Conservation (phyloP, 2,329 filamentous ascomycete genomes). For the Monilinia aucupariae region DNA sequence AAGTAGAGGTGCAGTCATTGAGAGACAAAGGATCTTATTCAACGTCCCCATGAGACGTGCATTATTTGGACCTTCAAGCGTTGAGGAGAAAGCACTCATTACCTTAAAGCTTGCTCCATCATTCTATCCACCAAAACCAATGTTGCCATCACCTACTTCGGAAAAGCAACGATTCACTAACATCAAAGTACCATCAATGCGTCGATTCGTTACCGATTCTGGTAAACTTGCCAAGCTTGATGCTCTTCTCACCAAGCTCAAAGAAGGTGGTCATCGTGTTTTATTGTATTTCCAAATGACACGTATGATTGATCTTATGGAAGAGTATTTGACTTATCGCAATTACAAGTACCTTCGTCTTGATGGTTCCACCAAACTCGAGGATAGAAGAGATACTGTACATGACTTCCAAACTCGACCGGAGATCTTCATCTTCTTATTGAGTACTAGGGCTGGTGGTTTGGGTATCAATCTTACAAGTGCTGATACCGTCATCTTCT, state of each 20-base stretch:
- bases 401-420: constrained; percentile 91
- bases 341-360: constrained; percentile 98
- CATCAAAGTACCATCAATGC: constrained; percentile 93
- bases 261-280: constrained; percentile 87
- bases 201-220: constrained; percentile 93
- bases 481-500: constrained; percentile 98
- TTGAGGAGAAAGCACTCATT: constrained; percentile 71
- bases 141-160: constrained; percentile 74
- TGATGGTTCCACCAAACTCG: constrained; percentile 93
- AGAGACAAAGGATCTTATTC: constrained; percentile 73
- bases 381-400: constrained; percentile 93
- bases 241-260: constrained; percentile 78
- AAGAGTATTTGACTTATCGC: constrained; percentile 96
- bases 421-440: constrained; percentile 93
- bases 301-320: constrained; percentile 98
- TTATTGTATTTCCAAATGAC: constrained; percentile 99
- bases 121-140: constrained; percentile 55
- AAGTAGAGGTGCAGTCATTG: constrained; percentile 56
- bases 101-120: constrained; percentile 62
- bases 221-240: constrained; percentile 93
- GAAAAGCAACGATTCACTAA: constrained; percentile 82
- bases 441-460: constrained; percentile 94
- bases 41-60: constrained; percentile 68
- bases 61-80: constrained; percentile 60
- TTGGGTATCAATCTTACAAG: constrained; percentile 95